A percentile compares a stretch with the other conserved stretches of the same genome.
Evolutionary conservation across 257 asterid genomes (phyloP).

Genomic region (Dorcoceras hygrometricum): DNA sequence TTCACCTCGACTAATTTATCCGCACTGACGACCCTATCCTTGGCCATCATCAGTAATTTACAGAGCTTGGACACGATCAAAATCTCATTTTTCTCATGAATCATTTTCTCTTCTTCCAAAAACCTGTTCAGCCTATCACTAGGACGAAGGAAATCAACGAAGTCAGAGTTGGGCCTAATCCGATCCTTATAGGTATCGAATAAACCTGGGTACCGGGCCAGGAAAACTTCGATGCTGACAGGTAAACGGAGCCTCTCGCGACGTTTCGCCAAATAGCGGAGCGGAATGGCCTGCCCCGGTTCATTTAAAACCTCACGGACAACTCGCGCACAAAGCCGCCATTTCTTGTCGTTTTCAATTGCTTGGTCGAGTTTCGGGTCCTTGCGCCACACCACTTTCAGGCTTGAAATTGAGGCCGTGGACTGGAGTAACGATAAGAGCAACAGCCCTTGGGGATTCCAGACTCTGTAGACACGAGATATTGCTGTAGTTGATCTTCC

Average conservation of each 20-base stretch:
- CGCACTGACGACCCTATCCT: conserved; percentile 53
- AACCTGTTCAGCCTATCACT: conserved; percentile 52
- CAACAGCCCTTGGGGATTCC: conserved; percentile 3
- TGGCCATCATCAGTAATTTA: conserved; percentile 82
- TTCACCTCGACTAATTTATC: conserved; percentile 78
- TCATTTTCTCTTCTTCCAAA: conserved; percentile 54
- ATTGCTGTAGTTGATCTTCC: conserved; percentile 19
- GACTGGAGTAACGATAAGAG: conserved; percentile 31
- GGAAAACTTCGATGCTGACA: conserved; percentile 41
- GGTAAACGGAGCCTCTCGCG: conserved; percentile 69
- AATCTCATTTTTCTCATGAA: conserved; percentile 49
- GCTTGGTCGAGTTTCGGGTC: conserved; percentile 81
- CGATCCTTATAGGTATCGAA: conserved; percentile 62
- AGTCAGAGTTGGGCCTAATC: conserved; percentile 64
- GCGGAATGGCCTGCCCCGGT: conserved; percentile 80
- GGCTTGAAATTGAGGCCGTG: conserved; percentile 65
- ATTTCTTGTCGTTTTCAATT: conserved; percentile 74
- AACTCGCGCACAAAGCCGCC: conserved; percentile 74
- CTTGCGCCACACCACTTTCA: conserved; percentile 77
- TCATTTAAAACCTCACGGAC: conserved; percentile 84
- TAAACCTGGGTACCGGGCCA: conserved; percentile 64
- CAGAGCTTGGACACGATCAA: conserved; percentile 66
- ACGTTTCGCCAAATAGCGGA: conserved; percentile 70
- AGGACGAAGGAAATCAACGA: conserved; percentile 53
- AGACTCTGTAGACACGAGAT: background rate